Evolutionary conservation across 805 yeast species (phyloP), one percentile per base, ranked within the genome.

Genomic region (Debaryomyces hansenii): DNA sequence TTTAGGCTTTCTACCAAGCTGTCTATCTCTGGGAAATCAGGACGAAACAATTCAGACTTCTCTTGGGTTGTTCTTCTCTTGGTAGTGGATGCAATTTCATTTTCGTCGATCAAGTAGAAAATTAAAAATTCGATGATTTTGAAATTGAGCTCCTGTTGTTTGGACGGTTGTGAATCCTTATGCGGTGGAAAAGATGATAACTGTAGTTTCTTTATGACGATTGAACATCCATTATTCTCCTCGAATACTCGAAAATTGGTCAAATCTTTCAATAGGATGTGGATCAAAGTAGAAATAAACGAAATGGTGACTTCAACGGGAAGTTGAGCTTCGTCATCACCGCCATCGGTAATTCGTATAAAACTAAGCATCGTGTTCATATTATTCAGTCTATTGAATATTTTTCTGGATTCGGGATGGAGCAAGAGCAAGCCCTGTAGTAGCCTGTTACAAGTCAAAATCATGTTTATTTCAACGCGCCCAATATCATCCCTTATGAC

Each of bases 81-180:
- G 28, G 35, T 24, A 7, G 34, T 29, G 4, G 40, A 42, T 4
- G 45, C 29, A n/a, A 42, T 45, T 16, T 29, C 45, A 3, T 46
- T 39, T 60, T 85, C 92, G 10, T 89, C 90, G 7, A 80, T 72
- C 45, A 86, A 63, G 56, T 86, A 85, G 58, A 85, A 83, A 45
- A 85, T 78, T 43, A 86, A 65, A 59, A 85, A 86, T 64, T 86
- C 91, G 41, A 86, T 72, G 10, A 83, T 75, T 53, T 83, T 80
- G 51, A 84, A 78, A 54, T 83, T 83, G 11, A 85, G 75, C 29
- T 74, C 74, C 54, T 82, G 82, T 49, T 66, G 69, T 34, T 51
- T 54, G 18, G 48, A 44, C 9, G 46, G 37, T 33, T 40, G 24
- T 42, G 32, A 47, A 15, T 41, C 48, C 27, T 45, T 44, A 12